A percentile compares a stretch with the other conserved stretches of the same genome.
Evolutionary conservation across 805 yeast genomes (phyloP).

Genomic region (Pichia cabralensis): DNA sequence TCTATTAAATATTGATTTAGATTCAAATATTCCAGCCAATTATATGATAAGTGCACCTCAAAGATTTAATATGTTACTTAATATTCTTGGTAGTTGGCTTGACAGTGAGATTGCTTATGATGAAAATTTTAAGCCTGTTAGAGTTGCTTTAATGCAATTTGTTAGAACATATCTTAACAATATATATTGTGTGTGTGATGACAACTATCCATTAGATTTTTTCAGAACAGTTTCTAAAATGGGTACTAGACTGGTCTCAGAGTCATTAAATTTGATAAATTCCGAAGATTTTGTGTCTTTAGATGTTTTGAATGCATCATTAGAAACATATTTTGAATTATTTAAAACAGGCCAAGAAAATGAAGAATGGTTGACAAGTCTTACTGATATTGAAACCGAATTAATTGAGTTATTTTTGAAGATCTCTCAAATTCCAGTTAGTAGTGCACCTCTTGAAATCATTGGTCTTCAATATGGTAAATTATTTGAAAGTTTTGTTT

Average conservation of each 20-base stretch:
- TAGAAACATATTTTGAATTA: conserved; percentile 33
- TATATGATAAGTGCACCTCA: conserved; percentile 48
- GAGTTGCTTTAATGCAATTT: conserved; percentile 43
- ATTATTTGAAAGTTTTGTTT: conserved; percentile 16
- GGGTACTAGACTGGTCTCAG: conserved; percentile 30
- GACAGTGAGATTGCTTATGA: conserved; percentile 57
- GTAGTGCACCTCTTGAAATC: conserved; percentile 25
- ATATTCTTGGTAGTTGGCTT: conserved; percentile 45
- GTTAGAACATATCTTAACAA: conserved; percentile 20
- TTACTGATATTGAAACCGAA: conserved; percentile 30
- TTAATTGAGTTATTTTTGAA: conserved; percentile 32
- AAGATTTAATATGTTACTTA: conserved; percentile 53
- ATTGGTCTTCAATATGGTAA: conserved; percentile 27
- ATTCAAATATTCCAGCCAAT: conserved; percentile 14
- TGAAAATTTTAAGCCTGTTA: conserved; percentile 36
- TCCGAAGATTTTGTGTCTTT: conserved; percentile 15
- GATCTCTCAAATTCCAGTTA: conserved; percentile 4
- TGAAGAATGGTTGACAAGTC: conserved; percentile 28
- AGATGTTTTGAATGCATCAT: conserved; percentile 37
- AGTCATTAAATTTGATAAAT: conserved; percentile 33
- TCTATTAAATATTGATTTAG: conserved; percentile 28
- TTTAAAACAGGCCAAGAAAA: conserved; percentile 19
- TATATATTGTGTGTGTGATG: conserved; percentile 23
- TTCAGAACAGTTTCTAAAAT: conserved; percentile 27
- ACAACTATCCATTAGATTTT: conserved; percentile 21